Percentiles rank a stretch among this genome's conserved stretches.
These are phyloP conservation scores for Amesomyces nigricolor DNA, from an alignment of 2,329 filamentous ascomycete genomes.

Conservation along the genomic window DNA sequence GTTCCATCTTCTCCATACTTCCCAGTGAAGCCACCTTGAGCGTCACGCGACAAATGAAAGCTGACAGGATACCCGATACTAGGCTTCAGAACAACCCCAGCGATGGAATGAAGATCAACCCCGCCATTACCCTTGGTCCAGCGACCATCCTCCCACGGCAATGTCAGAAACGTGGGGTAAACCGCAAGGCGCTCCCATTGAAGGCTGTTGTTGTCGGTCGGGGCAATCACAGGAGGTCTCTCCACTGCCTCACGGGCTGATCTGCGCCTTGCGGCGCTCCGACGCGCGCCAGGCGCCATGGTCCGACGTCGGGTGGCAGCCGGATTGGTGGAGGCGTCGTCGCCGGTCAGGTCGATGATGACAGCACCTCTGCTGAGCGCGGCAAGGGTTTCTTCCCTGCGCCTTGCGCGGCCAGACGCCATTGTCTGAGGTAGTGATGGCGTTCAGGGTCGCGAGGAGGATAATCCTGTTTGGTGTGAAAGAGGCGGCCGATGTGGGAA, in stretches of 20 bases:
- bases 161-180: not conserved
- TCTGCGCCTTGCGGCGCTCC: not conserved
- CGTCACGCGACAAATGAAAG: not conserved
- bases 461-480: not conserved
- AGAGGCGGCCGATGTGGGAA: not conserved
- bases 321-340: conserved; percentile 1
- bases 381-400: not conserved
- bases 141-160: not conserved
- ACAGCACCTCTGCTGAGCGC: not conserved
- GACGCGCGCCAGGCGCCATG: not conserved
- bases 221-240: not conserved
- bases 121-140: not conserved
- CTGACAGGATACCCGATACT: not conserved
- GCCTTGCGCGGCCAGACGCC: not conserved
- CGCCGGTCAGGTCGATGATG: not conserved
- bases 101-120: not conserved
- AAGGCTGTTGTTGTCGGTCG: not conserved
- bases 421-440: not conserved
- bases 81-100: not conserved
- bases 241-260: not conserved
- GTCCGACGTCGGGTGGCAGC: conserved; percentile 4
- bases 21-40: not conserved
- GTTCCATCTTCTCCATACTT: not conserved
- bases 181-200: not conserved
- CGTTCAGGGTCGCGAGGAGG: not conserved